Evolutionary conservation across 1,284 basidiomycete genomes (phyloP).

Genomic region (Rhodotorula sp.): DNA sequence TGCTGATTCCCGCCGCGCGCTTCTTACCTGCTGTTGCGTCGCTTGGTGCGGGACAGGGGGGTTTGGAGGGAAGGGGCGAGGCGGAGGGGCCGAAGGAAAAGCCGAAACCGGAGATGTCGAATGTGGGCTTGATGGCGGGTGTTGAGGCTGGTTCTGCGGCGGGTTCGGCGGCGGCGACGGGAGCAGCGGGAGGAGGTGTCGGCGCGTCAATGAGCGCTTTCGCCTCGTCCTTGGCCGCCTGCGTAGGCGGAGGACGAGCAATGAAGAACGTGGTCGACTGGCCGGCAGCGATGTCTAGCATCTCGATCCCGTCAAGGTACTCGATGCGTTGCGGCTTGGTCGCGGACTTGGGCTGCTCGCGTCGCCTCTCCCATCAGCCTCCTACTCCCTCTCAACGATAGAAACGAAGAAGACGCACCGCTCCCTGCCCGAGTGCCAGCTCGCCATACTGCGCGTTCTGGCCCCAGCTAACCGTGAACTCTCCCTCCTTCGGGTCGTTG

Average conservation of each 20-base stretch:
- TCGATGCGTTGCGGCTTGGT: conserved; percentile 75
- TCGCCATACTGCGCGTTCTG: conserved; percentile 57
- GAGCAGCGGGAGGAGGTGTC: neutral
- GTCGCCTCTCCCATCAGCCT: conserved; percentile 59
- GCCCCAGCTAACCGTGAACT: conserved; percentile 78
- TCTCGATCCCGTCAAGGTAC: conserved; percentile 68
- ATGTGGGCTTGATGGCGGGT: conserved; percentile 43
- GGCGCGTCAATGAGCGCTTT: conserved; percentile 6
- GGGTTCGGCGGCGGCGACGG: conserved; percentile 48
- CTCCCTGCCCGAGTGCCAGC: conserved; percentile 32
- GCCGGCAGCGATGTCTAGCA: conserved; percentile 75
- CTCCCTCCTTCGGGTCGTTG: conserved; percentile 62
- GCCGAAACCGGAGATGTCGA: conserved; percentile 39
- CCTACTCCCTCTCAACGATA: neutral
- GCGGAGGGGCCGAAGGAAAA: conserved; percentile 24
- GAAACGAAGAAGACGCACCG: conserved; percentile 19
- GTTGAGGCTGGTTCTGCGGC: conserved; percentile 60
- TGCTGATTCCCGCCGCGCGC: conserved; percentile 16
- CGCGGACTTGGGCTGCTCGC: conserved; percentile 74
- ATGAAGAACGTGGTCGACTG: conserved; percentile 83
- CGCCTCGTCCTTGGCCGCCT: conserved; percentile 19
- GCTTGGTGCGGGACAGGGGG: neutral
- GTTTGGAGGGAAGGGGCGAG: neutral
- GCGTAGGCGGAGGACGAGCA: conserved; percentile 46
- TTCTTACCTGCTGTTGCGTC: neutral